These are phyloP conservation scores for Neurospora sp. DNA, from an alignment of 495 filamentous ascomycete species.

Conservation along the genomic window DNA sequence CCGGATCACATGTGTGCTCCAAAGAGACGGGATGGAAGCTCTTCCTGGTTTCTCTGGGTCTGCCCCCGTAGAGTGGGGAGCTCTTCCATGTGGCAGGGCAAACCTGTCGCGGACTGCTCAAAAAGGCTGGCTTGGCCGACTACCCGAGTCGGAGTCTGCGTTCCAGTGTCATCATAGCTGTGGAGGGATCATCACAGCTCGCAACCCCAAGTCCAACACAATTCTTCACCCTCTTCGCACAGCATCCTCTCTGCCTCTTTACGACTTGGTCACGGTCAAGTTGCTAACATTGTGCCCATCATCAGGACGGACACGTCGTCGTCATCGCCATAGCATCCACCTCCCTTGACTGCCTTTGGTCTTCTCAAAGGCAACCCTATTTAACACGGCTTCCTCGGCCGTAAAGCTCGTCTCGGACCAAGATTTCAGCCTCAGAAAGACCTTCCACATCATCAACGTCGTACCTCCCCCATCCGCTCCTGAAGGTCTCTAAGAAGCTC, in stretches of 20 bases:
- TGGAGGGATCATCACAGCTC: background rate
- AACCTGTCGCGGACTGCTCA: background rate
- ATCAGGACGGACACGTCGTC: background rate
- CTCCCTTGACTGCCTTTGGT: constrained; percentile 49
- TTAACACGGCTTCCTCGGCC: constrained; percentile 66
- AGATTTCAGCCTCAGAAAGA: constrained; percentile 57
- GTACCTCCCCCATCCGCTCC: constrained; percentile 39
- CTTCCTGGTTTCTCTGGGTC: background rate
- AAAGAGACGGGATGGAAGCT: background rate
- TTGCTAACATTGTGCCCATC: background rate
- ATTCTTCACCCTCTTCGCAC: background rate
- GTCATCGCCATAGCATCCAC: background rate
- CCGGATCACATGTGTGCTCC: background rate
- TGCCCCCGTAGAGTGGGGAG: background rate
- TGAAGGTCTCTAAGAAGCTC: constrained; percentile 37
- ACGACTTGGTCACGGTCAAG: background rate
- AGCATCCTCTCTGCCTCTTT: background rate
- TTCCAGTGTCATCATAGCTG: background rate
- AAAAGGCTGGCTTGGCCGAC: background rate
- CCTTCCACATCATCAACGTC: constrained; percentile 57
- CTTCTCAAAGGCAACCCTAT: constrained; percentile 51
- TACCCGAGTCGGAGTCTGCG: background rate
- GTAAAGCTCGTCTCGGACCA: constrained; percentile 57
- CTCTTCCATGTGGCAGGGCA: background rate
- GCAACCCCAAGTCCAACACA: background rate